Conservation (phyloP, 257 asterid species). For the Solanum pinnatisectum region DNA sequence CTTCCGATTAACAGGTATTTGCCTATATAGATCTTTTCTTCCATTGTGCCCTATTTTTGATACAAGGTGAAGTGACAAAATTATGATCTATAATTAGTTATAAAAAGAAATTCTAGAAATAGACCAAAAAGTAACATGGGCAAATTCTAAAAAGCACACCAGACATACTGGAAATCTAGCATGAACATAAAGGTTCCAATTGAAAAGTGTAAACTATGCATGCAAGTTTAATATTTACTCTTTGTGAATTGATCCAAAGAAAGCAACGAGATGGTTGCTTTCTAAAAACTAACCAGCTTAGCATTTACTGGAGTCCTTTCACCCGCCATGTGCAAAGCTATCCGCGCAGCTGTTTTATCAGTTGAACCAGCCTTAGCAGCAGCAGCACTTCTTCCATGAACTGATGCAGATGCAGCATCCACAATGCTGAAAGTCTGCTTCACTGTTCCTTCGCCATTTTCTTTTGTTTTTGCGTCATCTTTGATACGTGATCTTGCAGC, state of each 20-base stretch:
- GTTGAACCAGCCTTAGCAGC: slow-evolving; percentile 85
- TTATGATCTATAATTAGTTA: not conserved
- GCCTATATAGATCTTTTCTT: not conserved
- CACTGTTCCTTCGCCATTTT: slow-evolving; percentile 27
- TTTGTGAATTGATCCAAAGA: not conserved
- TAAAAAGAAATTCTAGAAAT: not conserved
- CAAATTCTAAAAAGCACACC: not conserved
- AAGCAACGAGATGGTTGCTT: not conserved
- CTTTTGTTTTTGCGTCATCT: slow-evolving; percentile 42
- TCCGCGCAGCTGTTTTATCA: slow-evolving; percentile 89
- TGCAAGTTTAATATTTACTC: not conserved
- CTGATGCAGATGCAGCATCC: slow-evolving; percentile 98
- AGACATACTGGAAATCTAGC: not conserved
- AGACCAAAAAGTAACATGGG: not conserved
- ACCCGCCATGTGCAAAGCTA: slow-evolving; percentile 97
- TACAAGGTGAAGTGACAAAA: not conserved
- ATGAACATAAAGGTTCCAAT: not conserved
- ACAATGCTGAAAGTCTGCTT: slow-evolving; percentile 81
- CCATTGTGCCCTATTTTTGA: not conserved
- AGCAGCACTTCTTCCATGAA: slow-evolving; percentile 95
- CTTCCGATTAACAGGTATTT: not conserved
- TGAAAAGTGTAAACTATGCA: not conserved
- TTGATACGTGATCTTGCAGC: slow-evolving; percentile 89
- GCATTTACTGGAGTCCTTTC: slow-evolving; percentile 90
- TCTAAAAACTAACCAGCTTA: slow-evolving; percentile 59